These are phyloP conservation scores for Ceratocystis diversiconidia DNA, from an alignment of 2,329 filamentous ascomycete species.

Conservation along the genomic window DNA sequence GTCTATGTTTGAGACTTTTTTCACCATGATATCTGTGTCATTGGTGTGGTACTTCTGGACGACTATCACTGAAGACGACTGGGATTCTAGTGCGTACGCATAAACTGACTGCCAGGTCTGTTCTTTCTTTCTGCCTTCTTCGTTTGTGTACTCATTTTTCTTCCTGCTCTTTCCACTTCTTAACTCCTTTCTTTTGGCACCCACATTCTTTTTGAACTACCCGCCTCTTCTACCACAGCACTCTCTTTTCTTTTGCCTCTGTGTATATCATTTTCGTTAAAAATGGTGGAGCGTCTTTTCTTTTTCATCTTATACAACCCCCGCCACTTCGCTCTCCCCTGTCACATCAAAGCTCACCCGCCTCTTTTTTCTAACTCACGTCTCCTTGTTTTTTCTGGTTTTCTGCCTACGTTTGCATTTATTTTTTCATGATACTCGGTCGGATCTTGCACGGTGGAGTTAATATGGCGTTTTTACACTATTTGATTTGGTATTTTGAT, in stretches of 20 bases:
- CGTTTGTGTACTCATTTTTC: conserved; percentile 4
- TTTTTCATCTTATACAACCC: neutral
- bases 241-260: neutral
- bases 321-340: neutral
- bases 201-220: neutral
- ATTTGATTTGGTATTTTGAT: conserved; percentile 17
- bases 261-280: conserved; percentile 1
- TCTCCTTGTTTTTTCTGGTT: neutral
- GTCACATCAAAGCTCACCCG: neutral
- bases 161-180: conserved; percentile 10
- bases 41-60: conserved; percentile 94
- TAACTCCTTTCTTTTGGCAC: neutral
- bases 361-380: neutral
- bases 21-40: conserved; percentile 72
- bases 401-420: conserved; percentile 7
- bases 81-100: conserved; percentile 48
- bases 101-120: conserved; percentile 13
- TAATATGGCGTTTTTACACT: conserved; percentile 18
- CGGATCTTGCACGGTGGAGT: conserved; percentile 20
- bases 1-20: conserved; percentile 80
- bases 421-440: conserved; percentile 10
- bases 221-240: neutral
- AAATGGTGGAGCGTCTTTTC: neutral
- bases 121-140: conserved; percentile 10
- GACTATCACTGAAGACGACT: conserved; percentile 97